Percentiles rank a stretch among this genome's conserved stretches.
Evolutionary conservation across 306 rosid species (phyloP).

Genomic region (Acacia melanoxylon): DNA sequence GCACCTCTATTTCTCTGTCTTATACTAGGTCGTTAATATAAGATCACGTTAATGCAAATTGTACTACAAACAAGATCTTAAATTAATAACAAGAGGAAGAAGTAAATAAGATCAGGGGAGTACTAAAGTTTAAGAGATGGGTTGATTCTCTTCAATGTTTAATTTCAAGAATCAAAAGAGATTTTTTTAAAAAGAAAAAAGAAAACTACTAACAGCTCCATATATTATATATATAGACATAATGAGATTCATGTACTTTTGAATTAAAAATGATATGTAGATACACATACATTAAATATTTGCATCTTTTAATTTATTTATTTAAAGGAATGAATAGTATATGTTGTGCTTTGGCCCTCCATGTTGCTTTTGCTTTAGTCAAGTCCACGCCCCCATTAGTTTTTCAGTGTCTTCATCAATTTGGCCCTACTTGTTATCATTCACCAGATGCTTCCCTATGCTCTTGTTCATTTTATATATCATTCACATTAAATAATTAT

Average conservation of each 20-base stretch:
- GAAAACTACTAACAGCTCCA: not conserved
- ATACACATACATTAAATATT: not conserved
- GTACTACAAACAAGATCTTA: too few relatives aligned
- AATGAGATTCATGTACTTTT: slow-evolving; percentile 30
- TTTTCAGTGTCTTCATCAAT: slow-evolving; percentile 42
- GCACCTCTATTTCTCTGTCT: too few relatives aligned
- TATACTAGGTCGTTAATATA: too few relatives aligned
- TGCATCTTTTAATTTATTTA: slow-evolving; percentile 20
- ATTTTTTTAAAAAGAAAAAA: not conserved
- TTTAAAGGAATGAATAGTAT: slow-evolving; percentile 40
- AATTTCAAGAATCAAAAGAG: not conserved
- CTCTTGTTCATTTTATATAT: slow-evolving; percentile 10
- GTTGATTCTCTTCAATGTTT: not conserved
- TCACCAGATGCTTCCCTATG: slow-evolving; percentile 32
- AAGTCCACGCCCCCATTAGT: slow-evolving; percentile 43
- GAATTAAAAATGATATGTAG: slow-evolving; percentile 26
- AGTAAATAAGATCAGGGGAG: too few relatives aligned
- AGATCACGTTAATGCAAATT: too few relatives aligned
- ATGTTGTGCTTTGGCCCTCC: slow-evolving; percentile 45
- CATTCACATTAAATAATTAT: too few relatives aligned
- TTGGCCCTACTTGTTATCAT: slow-evolving; percentile 49
- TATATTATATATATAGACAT: slow-evolving; percentile 22
- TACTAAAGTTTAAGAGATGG: not conserved
- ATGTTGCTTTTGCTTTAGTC: slow-evolving; percentile 49
- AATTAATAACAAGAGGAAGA: too few relatives aligned